phyloP scores from a whole-genome alignment of 140 eudicot species.

The Ambrosia hybrid region DNA sequence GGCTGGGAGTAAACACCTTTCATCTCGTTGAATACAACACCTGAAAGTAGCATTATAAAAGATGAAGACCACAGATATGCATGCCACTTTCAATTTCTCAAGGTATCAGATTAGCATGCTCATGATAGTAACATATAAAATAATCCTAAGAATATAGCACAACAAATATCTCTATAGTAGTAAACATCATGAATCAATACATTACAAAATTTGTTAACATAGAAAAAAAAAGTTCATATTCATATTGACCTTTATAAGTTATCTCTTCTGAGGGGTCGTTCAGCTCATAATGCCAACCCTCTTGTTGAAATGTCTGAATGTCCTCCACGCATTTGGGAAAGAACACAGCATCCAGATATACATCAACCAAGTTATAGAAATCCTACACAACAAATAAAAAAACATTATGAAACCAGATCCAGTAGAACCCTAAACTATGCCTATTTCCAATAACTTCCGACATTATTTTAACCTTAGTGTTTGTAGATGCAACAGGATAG shows the following conservation, averaged over 20 bases:
- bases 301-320: slow-evolving; percentile 89
- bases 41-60: slow-evolving; percentile 44
- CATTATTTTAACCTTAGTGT: slow-evolving; percentile 69
- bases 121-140: neutral
- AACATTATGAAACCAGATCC: slow-evolving; percentile 17
- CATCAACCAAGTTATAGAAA: slow-evolving; percentile 98
- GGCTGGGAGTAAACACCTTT: slow-evolving; percentile 99
- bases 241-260: slow-evolving; percentile 72
- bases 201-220: slow-evolving; percentile 5
- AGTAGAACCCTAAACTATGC: slow-evolving; percentile 5
- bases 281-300: slow-evolving; percentile 99
- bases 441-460: slow-evolving; percentile 13
- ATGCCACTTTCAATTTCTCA: slow-evolving; percentile 3
- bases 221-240: neutral
- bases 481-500: slow-evolving; percentile 99
- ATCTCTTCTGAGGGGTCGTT: slow-evolving; percentile 94
- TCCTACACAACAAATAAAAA: slow-evolving; percentile 47
- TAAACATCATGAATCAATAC: neutral
- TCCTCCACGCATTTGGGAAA: slow-evolving; percentile 97
- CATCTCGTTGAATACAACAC: slow-evolving; percentile 99
- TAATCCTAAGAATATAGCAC: neutral
- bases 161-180: neutral
- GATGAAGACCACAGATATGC: slow-evolving; percentile 6
- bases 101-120: slow-evolving; percentile 7
- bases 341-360: slow-evolving; percentile 95